Conservation (phyloP, 2,329 filamentous ascomycete genomes). For the Verticillium nonalfalfae region DNA sequence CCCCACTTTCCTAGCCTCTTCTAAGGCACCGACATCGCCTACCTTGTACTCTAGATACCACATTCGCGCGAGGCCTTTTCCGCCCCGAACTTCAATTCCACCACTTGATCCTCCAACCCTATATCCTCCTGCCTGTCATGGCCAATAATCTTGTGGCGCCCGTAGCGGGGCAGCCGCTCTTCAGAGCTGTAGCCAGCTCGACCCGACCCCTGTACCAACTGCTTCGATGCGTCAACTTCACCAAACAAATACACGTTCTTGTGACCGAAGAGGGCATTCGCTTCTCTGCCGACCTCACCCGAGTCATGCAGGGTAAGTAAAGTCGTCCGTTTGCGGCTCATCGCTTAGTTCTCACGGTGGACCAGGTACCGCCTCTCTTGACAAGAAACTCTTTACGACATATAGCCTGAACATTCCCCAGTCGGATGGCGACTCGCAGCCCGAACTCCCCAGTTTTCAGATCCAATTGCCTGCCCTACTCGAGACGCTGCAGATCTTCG, state of each 20-base stretch:
- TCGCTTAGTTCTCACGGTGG: neutral
- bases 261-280: slow-evolving; percentile 80
- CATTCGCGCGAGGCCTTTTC: slow-evolving; percentile 6
- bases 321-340: slow-evolving; percentile 41
- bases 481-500: slow-evolving; percentile 93
- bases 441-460: slow-evolving; percentile 65
- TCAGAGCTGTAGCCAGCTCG: slow-evolving; percentile 71
- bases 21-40: slow-evolving; percentile 4
- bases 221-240: slow-evolving; percentile 52
- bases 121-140: slow-evolving; percentile 22
- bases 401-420: slow-evolving; percentile 61
- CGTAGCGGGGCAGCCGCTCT: slow-evolving; percentile 40
- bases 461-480: slow-evolving; percentile 82
- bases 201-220: slow-evolving; percentile 67
- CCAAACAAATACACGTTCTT: slow-evolving; percentile 56
- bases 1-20: slow-evolving; percentile 13
- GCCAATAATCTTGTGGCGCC: neutral
- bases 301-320: slow-evolving; percentile 80
- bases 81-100: neutral
- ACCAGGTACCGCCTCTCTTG: slow-evolving; percentile 60
- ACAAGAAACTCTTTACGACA: slow-evolving; percentile 81
- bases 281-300: slow-evolving; percentile 81
- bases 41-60: slow-evolving; percentile 14
- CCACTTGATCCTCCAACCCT: neutral
- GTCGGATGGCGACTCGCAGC: slow-evolving; percentile 29